A percentile compares a stretch with the other conserved stretches of the same genome.
Conservation (phyloP, 2,329 filamentous ascomycete species). For the Pseudogymnoascus sp. region DNA sequence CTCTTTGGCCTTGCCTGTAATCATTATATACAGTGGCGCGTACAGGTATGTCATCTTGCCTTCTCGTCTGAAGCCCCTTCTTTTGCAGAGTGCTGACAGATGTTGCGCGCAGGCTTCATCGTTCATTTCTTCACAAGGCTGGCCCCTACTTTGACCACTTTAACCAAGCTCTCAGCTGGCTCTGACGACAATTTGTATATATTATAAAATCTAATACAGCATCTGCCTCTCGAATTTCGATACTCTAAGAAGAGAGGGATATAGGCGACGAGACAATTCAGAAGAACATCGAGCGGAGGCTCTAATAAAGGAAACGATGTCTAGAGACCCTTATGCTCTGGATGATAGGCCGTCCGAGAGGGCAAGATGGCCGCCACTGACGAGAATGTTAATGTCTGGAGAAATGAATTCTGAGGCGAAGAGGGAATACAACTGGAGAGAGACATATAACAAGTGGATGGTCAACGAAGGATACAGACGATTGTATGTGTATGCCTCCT, state of each 20-base stretch:
- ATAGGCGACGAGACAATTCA: neutral
- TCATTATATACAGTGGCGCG: constrained; percentile 1
- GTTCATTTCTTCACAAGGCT: constrained; percentile 6
- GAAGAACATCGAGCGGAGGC: constrained; percentile 17
- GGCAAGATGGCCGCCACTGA: constrained; percentile 73
- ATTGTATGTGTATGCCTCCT: constrained; percentile 47
- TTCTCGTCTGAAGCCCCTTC: neutral
- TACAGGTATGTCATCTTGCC: neutral
- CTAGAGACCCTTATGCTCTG: neutral
- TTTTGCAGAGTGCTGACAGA: neutral
- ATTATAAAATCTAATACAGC: constrained; percentile 6
- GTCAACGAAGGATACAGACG: constrained; percentile 77
- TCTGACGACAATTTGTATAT: constrained; percentile 5
- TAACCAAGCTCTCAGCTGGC: constrained; percentile 7
- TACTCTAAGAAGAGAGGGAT: neutral
- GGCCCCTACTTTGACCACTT: constrained; percentile 4
- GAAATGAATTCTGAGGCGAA: constrained; percentile 70
- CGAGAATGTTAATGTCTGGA: constrained; percentile 72
- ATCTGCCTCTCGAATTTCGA: neutral
- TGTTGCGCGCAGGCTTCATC: neutral
- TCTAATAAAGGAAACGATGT: constrained; percentile 10
- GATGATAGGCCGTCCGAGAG: constrained; percentile 52
- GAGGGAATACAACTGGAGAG: constrained; percentile 56
- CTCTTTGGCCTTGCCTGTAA: constrained; percentile 1
- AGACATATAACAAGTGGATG: constrained; percentile 80